Conservation (phyloP, 2,329 filamentous ascomycete genomes). For the Metarhizium robertsii region DNA sequence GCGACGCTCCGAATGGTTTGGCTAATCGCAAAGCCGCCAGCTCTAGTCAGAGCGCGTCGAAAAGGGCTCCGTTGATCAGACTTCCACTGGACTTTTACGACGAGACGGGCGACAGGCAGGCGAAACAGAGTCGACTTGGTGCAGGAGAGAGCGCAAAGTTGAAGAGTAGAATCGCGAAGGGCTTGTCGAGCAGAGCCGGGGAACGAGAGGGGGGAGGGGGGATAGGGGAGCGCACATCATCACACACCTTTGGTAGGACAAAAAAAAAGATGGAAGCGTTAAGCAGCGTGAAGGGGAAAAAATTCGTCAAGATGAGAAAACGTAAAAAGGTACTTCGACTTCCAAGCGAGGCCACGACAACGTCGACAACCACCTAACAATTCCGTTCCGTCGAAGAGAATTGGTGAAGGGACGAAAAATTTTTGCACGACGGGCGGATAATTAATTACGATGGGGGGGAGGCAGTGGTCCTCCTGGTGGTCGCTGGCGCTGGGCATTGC, state of each 20-base stretch:
- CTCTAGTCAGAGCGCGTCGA: not conserved
- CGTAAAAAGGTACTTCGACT: not conserved
- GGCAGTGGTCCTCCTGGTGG: not conserved
- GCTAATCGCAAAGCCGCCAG: not conserved
- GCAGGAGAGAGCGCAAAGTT: constrained; percentile 1
- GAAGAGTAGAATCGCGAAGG: constrained; percentile 1
- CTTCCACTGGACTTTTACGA: not conserved
- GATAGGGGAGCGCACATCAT: not conserved
- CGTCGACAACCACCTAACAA: constrained; percentile 7
- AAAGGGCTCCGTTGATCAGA: not conserved
- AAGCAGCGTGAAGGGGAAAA: not conserved
- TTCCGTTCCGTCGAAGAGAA: constrained; percentile 6
- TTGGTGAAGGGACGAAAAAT: constrained; percentile 1
- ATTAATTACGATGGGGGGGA: not conserved
- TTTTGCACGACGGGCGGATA: not conserved
- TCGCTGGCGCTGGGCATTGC: not conserved
- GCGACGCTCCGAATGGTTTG: not conserved
- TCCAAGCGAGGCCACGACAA: constrained; percentile 7
- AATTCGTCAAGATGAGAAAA: not conserved
- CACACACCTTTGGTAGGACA: constrained; percentile 4
- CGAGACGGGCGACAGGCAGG: not conserved
- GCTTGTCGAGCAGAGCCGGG: not conserved
- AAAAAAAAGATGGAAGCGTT: not conserved
- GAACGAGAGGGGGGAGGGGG: not conserved
- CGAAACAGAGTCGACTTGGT: not conserved